Evolutionary conservation across 176 grass and related monocot genomes (phyloP), one percentile per base, ranked within the genome.

Genomic region (Typha latifolia): DNA sequence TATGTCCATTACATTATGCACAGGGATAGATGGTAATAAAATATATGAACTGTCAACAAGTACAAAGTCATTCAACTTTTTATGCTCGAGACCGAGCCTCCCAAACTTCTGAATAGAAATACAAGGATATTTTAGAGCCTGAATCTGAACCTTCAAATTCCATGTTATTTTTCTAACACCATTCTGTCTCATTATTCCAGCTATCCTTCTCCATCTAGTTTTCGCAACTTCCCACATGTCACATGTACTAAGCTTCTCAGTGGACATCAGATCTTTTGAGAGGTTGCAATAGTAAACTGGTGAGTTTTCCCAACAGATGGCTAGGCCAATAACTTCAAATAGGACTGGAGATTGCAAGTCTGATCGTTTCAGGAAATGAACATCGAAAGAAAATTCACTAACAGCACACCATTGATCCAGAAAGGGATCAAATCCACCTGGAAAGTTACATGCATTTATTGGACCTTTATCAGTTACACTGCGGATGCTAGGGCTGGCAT

Each of bases 131-230:
- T 91, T 96, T 51, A 96, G 70, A 82, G 85, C 92, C 71, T 96
- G 88, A 62, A 96, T 86, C 74, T 96, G 88, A 66, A 50, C 79
- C 77, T 96, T 96, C 74, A 96, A 82, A 72, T 96, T 91, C 85
- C 87, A 91, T 47, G 88, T 82, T 74, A 82, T 78, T 91, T 96
- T 91, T 71, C 65, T 82, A 49, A 84, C 78, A 75, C 63, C 67
- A 22, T 77, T 73, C 65, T 78, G 69, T 71, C 65, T 70, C 92
- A 96, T 89, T 67, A 96, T 91, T 63, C 77, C 75, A 61, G 62
- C 31, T 80, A 96, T 75, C 71, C 66, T 86, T 31, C 78, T 79
- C 92, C 92, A 96, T 79, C 80, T 91, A 62, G 63, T 78, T 75
- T 62, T 85, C 31, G 90, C 79, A 69, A 73, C 67, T 29, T 49